These are phyloP conservation scores for Euphorbia tirucalli DNA, from an alignment of 345 rosid genomes.

Conservation along the genomic window DNA sequence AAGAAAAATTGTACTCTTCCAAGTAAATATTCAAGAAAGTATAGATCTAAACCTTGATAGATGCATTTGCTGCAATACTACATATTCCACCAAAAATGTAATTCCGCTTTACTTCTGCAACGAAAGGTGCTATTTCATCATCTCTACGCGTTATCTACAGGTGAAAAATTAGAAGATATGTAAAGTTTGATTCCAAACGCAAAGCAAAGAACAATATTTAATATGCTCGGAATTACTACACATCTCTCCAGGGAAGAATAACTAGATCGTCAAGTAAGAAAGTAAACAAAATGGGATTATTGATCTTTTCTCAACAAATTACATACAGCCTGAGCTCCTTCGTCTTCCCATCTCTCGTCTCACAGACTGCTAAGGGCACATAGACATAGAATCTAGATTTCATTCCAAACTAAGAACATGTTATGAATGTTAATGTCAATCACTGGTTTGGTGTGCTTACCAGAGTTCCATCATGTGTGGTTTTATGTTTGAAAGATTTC, in stretches of 20 bases:
- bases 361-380: not conserved
- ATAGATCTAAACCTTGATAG: constrained; percentile 65
- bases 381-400: not conserved
- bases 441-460: not conserved
- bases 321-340: not conserved
- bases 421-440: not conserved
- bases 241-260: not conserved
- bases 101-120: constrained; percentile 63
- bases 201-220: not conserved
- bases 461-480: not conserved
- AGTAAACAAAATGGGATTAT: not conserved
- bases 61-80: constrained; percentile 75
- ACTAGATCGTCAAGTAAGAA: not conserved
- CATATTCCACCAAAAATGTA: constrained; percentile 97
- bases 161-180: constrained; percentile 9
- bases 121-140: constrained; percentile 90
- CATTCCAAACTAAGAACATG: not conserved
- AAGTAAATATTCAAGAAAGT: constrained; percentile 6
- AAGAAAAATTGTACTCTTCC: constrained; percentile 4
- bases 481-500: not conserved
- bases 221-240: not conserved
- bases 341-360: not conserved
- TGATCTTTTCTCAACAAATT: not conserved
- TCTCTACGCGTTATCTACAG: constrained; percentile 88
- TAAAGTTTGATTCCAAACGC: constrained; percentile 17